These are phyloP conservation scores for Aureobasidium leucospermi DNA, from an alignment of 2,329 filamentous ascomycete species.

Conservation along the genomic window DNA sequence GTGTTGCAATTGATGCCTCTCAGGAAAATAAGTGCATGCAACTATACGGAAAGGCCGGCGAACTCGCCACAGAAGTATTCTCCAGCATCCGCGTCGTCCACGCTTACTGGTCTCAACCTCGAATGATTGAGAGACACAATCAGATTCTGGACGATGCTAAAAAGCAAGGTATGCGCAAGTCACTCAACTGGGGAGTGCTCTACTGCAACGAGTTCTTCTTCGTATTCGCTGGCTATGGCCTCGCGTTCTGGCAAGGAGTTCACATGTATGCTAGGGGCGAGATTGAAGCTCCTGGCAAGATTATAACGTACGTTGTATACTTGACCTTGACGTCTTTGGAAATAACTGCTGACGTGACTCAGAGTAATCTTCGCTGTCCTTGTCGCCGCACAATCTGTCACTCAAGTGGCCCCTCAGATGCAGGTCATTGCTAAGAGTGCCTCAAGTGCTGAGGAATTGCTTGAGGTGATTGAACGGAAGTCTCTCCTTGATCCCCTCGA, in stretches of 20 bases:
- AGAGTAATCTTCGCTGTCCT: slow-evolving; percentile 45
- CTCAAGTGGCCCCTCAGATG: slow-evolving; percentile 76
- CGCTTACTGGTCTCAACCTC: slow-evolving; percentile 1
- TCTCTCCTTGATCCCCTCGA: slow-evolving; percentile 77
- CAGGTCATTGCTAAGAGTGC: slow-evolving; percentile 80
- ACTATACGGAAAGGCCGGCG: background rate
- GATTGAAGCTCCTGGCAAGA: background rate
- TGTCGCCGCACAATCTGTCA: slow-evolving; percentile 85
- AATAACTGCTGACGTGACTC: background rate
- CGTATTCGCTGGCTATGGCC: background rate
- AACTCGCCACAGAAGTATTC: slow-evolving; percentile 37
- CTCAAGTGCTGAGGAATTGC: slow-evolving; percentile 84
- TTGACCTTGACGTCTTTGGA: background rate
- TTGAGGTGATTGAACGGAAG: slow-evolving; percentile 78
- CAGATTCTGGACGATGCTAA: background rate
- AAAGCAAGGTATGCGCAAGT: background rate
- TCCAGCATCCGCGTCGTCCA: slow-evolving; percentile 59
- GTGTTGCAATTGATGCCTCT: background rate
- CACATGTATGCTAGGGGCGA: background rate
- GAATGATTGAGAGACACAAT: slow-evolving; percentile 1
- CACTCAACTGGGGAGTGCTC: background rate
- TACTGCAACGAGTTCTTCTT: background rate
- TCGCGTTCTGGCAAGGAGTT: slow-evolving; percentile 5
- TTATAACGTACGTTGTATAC: background rate
- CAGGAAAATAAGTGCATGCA: background rate